Conservation (phyloP, 495 filamentous ascomycete species). For the Cairneyella variabilis region DNA sequence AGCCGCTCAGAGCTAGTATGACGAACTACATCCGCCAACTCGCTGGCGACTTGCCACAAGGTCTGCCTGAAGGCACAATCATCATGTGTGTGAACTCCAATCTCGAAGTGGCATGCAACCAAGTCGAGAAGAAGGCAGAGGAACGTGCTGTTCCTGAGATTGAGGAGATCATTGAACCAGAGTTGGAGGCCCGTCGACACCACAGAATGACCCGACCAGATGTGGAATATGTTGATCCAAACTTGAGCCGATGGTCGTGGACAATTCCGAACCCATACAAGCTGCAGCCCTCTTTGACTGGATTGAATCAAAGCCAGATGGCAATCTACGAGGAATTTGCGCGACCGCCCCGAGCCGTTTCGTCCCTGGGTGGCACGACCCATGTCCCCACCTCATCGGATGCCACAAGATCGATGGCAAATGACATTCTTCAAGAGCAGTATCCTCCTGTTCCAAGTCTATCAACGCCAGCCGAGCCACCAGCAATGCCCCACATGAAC, state of each 20-base stretch:
- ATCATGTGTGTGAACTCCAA: constrained; percentile 99
- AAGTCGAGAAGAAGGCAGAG: constrained; percentile 92
- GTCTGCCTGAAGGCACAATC: constrained; percentile 82
- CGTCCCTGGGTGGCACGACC: constrained; percentile 33
- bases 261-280: constrained; percentile 90
- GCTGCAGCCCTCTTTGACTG: constrained; percentile 57
- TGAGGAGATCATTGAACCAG: constrained; percentile 78
- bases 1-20: constrained; percentile 92
- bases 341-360: constrained; percentile 61
- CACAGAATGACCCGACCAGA: constrained; percentile 67
- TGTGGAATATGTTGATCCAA: constrained; percentile 77
- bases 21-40: constrained; percentile 87
- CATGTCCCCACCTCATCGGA: constrained; percentile 47
- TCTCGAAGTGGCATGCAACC: constrained; percentile 82
- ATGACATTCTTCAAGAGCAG: constrained; percentile 79
- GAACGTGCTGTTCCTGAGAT: constrained; percentile 91
- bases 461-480: constrained; percentile 75
- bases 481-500: constrained; percentile 65
- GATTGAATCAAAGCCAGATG: constrained; percentile 87
- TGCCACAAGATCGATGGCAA: constrained; percentile 47
- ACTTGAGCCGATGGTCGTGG: constrained; percentile 78
- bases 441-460: constrained; percentile 73
- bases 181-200: constrained; percentile 68
- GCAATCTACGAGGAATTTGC: constrained; percentile 96
- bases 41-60: constrained; percentile 64